Evolutionary conservation across 305 asterid genomes (phyloP), one percentile per base, ranked within the genome.

Genomic region (Coffea humblotiana): DNA sequence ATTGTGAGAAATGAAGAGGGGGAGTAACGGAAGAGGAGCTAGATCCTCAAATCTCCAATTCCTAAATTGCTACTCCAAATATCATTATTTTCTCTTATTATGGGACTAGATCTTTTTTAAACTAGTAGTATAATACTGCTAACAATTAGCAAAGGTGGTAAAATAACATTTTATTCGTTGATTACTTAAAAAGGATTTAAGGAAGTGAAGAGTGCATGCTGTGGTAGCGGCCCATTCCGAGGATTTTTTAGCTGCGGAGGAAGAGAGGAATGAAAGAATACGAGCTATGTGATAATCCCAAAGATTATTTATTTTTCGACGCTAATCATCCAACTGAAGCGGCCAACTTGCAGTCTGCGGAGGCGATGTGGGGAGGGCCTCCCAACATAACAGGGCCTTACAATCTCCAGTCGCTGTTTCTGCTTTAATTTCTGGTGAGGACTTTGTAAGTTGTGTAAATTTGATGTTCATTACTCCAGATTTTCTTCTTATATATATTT

Each of bases 211-310:
- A 75, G 8, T 19, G 88, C 84, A n/a, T 85, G 86, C 52, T 85
- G 86, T 54, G 88, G 88, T 2, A 56, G 40, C 15, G 88, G 88
- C 6, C 83, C 85, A 37, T 76, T 49, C 18, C 27, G 86, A 21
- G 88, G 86, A 18, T 19, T 8, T 13, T 13, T n/a, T 54, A 80
- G 78, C 47, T 85, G 88, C 56, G 88, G 88, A 54, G 86, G 88
- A 1, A 72, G 67, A 79, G 83, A 29, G 75, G 56, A 18, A 29
- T 4, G 0, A 29, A 71, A 54, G 73, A 71, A 48, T 85, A 40
- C 15, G 77, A 80, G 70, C 29, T 85, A 8, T 85, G 88, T 52
- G 70, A 66, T 32, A 32, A 85, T 11, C 79, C 72, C 13, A 68
- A 40, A 12, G 65, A 80, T 6, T 32, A 78, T 78, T 52, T 83